Percentiles rank a stretch among this genome's conserved stretches.
These are phyloP conservation scores for Colletotrichum sp. DNA, from an alignment of 2,329 filamentous ascomycete genomes.

Conservation along the genomic window DNA sequence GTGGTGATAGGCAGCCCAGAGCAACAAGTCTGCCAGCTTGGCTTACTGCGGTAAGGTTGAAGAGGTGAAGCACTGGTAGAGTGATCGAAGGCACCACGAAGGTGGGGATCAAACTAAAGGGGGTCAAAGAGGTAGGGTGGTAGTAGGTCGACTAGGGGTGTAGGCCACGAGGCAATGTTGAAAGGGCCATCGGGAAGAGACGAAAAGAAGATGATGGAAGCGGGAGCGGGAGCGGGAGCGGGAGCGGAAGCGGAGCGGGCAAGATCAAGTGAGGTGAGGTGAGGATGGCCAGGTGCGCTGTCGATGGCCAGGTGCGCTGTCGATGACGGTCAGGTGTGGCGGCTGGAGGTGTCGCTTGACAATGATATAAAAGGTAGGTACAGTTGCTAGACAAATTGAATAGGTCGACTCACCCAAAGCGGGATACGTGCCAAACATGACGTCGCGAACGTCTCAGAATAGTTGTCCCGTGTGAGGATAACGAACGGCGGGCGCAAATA, in stretches of 20 bases:
- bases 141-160: neutral
- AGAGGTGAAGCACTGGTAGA: neutral
- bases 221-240: constrained; percentile 2
- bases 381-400: neutral
- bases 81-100: neutral
- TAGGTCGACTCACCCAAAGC: constrained; percentile 40
- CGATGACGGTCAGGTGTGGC: neutral
- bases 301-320: constrained; percentile 1
- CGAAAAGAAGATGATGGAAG: neutral
- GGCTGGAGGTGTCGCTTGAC: neutral
- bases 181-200: neutral
- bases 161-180: neutral
- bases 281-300: constrained; percentile 20
- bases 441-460: constrained; percentile 15
- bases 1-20: constrained; percentile 24
- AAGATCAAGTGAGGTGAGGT: constrained; percentile 11
- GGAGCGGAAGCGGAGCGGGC: constrained; percentile 15
- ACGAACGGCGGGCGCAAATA: neutral
- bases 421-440: constrained; percentile 50
- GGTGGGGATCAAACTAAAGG: neutral
- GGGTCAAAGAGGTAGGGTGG: neutral
- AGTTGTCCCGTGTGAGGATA: neutral
- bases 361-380: neutral
- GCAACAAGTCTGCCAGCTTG: constrained; percentile 21
- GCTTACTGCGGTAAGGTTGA: neutral